These are phyloP conservation scores for Grosmannia clavigera DNA, from an alignment of 2,329 filamentous ascomycete species.

Conservation along the genomic window DNA sequence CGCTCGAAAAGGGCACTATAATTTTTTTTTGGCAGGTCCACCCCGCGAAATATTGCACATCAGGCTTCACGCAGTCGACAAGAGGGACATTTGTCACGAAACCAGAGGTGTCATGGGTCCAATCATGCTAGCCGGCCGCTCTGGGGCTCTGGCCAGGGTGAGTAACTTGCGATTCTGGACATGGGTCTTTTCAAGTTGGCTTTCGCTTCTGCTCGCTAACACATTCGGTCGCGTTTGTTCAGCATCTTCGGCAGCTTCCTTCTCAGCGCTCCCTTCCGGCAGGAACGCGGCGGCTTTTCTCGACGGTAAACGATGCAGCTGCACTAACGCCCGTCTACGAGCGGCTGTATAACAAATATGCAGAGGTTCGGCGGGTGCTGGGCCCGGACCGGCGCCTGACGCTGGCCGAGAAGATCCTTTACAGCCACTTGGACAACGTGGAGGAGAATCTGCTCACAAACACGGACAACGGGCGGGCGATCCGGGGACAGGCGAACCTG, in stretches of 20 bases:
- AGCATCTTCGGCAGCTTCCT: constrained; percentile 25
- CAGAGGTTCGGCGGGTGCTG: constrained; percentile 62
- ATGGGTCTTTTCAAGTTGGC: neutral
- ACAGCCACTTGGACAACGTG: constrained; percentile 81
- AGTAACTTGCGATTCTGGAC: neutral
- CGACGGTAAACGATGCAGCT: constrained; percentile 22
- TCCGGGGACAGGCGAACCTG: constrained; percentile 81
- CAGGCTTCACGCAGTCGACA: neutral
- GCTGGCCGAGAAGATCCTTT: constrained; percentile 94
- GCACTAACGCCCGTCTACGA: constrained; percentile 60
- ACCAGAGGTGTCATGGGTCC: constrained; percentile 28
- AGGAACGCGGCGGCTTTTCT: constrained; percentile 22
- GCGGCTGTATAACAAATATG: constrained; percentile 66
- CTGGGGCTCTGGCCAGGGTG: constrained; percentile 35
- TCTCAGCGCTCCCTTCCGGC: constrained; percentile 17
- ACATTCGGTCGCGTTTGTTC: constrained; percentile 6
- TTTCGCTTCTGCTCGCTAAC: neutral
- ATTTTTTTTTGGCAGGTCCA: constrained; percentile 4
- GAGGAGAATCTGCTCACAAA: constrained; percentile 77
- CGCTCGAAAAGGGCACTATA: constrained; percentile 2
- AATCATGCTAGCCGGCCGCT: constrained; percentile 37
- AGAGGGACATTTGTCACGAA: no score
- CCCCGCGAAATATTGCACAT: constrained; percentile 2
- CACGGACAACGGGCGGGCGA: constrained; percentile 71
- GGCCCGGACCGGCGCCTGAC: constrained; percentile 54